These are phyloP conservation scores for Diddensiella santjacobensis DNA, from an alignment of 805 yeast genomes.

Conservation along the genomic window DNA sequence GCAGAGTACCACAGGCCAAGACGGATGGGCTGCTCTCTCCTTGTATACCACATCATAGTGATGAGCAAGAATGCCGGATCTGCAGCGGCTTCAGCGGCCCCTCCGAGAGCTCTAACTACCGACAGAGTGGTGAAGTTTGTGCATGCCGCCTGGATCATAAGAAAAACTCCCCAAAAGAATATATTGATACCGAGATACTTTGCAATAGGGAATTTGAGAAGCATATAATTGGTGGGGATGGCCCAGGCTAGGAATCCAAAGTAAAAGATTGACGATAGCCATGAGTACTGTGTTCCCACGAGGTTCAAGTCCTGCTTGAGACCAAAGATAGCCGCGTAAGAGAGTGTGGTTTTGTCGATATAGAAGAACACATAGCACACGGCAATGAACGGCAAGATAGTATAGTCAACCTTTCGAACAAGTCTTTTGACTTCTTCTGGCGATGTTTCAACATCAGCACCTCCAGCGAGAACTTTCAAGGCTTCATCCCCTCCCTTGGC, in stretches of 20 bases:
- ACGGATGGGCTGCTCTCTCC: conserved; percentile 46
- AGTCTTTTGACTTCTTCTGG: conserved; percentile 5
- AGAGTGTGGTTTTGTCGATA: conserved; percentile 48
- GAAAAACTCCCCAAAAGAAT: conserved; percentile 20
- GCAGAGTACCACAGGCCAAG: conserved; percentile 37
- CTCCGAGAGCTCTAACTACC: conserved; percentile 15
- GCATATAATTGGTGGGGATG: conserved; percentile 43
- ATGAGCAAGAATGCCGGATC: conserved; percentile 51
- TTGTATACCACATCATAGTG: conserved; percentile 59
- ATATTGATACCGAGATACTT: conserved; percentile 22
- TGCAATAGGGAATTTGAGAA: conserved; percentile 23
- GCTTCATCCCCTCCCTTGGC: conserved; percentile 1
- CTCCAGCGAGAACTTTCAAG: neutral
- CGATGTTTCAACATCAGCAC: neutral
- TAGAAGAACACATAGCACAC: conserved; percentile 18
- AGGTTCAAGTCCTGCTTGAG: conserved; percentile 40
- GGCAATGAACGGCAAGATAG: conserved; percentile 16
- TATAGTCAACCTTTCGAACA: conserved; percentile 15
- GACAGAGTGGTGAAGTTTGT: conserved; percentile 12
- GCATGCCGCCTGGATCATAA: conserved; percentile 19
- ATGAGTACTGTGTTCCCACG: conserved; percentile 38
- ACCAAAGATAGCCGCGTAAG: conserved; percentile 52
- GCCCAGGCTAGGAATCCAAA: conserved; percentile 46
- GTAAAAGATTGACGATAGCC: conserved; percentile 45
- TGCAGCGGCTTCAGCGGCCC: conserved; percentile 19